Conservation (phyloP, 2,329 filamentous ascomycete species). For the Teratosphaeria pseudoeucalypti region DNA sequence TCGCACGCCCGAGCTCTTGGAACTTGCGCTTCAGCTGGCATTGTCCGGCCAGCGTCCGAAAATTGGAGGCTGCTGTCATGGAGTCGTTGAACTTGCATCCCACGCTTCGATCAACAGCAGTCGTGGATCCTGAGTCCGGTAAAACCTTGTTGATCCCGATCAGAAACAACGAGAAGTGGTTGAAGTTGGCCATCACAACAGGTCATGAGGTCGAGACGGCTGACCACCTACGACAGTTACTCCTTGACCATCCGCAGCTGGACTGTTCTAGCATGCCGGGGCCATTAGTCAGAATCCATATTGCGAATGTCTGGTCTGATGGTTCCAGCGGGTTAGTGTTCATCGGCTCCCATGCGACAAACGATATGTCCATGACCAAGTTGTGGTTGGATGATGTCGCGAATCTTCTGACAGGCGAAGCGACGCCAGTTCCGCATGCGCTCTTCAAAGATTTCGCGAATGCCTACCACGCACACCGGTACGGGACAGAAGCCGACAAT, state of each 20-base stretch:
- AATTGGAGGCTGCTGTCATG: slow-evolving; percentile 18
- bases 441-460: slow-evolving; percentile 23
- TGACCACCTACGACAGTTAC: slow-evolving; percentile 18
- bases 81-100: slow-evolving; percentile 20
- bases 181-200: slow-evolving; percentile 18
- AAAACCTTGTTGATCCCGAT: slow-evolving; percentile 21
- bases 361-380: slow-evolving; percentile 26
- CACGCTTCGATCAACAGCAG: slow-evolving; percentile 20
- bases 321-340: slow-evolving; percentile 21
- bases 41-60: slow-evolving; percentile 11
- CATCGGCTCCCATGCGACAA: slow-evolving; percentile 21
- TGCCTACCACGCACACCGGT: slow-evolving; percentile 21
- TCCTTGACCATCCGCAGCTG: slow-evolving; percentile 18
- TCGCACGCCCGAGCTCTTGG: slow-evolving; percentile 20
- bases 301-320: slow-evolving; percentile 18
- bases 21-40: slow-evolving; percentile 23
- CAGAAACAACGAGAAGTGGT: slow-evolving; percentile 17
- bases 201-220: slow-evolving; percentile 21
- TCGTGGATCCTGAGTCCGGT: slow-evolving; percentile 13
- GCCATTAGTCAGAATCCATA: slow-evolving; percentile 20
- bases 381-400: slow-evolving; percentile 24
- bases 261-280: slow-evolving; percentile 21
- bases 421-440: slow-evolving; percentile 17
- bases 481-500: slow-evolving; percentile 18
- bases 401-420: slow-evolving; percentile 16